phyloP scores from a whole-genome alignment of 78 protist species.

The Diacronema lutheri region DNA sequence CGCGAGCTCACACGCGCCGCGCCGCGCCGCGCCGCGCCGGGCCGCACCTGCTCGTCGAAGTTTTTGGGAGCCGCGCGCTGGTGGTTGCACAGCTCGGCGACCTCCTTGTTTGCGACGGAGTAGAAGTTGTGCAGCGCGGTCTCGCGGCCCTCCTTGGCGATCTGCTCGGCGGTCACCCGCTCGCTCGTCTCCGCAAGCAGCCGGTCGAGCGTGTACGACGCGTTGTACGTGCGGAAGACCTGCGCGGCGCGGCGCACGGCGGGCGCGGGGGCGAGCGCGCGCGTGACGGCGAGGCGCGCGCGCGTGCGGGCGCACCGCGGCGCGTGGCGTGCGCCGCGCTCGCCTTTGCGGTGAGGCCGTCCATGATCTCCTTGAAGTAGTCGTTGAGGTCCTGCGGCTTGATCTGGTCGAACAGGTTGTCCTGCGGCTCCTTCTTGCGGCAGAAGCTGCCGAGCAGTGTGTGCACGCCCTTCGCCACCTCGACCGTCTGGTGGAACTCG shows the following conservation, averaged over 20 bases:
- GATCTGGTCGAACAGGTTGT: conserved; percentile 70
- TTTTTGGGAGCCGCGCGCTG: conserved; percentile 81
- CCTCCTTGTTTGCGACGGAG: conserved; percentile 52
- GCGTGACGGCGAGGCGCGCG: no score
- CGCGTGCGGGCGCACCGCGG: no score
- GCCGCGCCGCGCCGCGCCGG: no score
- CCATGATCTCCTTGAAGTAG: conserved; percentile 83
- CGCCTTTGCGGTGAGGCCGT: conserved; percentile 89
- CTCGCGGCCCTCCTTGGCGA: background rate
- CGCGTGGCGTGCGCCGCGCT: no score
- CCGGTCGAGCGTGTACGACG: conserved; percentile 86
- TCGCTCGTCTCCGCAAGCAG: background rate
- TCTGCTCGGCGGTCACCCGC: background rate
- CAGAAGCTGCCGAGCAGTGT: conserved; percentile 31
- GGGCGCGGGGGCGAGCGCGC: no score
- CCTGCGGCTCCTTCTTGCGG: conserved; percentile 45
- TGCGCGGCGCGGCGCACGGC: background rate
- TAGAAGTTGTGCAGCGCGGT: background rate
- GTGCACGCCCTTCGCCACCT: no score
- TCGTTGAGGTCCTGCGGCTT: conserved; percentile 66
- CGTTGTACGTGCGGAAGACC: conserved; percentile 99
- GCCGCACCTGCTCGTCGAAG: conserved; percentile 31
- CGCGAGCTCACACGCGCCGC: no score
- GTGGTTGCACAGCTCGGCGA: conserved; percentile 99
- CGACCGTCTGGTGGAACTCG: conserved; percentile 67